These are phyloP conservation scores for Kluyveromyces sp. DNA, from an alignment of 1,139 yeast species.

Conservation along the genomic window DNA sequence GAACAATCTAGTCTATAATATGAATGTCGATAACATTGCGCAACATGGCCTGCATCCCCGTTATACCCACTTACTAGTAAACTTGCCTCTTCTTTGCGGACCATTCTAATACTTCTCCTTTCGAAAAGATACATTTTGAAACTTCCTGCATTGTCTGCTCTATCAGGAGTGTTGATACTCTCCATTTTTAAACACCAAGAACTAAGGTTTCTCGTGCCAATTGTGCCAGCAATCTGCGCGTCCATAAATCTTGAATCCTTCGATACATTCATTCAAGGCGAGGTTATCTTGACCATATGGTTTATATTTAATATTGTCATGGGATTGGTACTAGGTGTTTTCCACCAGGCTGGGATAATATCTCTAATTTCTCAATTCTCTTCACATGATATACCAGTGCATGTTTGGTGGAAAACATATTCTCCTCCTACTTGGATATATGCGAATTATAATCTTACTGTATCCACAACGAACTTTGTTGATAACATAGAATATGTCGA, in stretches of 20 bases:
- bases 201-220: slow-evolving; percentile 71
- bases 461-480: slow-evolving; percentile 24
- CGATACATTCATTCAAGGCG: slow-evolving; percentile 16
- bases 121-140: slow-evolving; percentile 10
- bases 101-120: slow-evolving; percentile 53
- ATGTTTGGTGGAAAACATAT: slow-evolving; percentile 91
- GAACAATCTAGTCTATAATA: slow-evolving; percentile 70
- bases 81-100: slow-evolving; percentile 75
- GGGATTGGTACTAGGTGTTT: slow-evolving; percentile 63
- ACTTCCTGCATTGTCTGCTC: slow-evolving; percentile 50
- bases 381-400: slow-evolving; percentile 28
- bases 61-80: slow-evolving; percentile 64
- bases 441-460: slow-evolving; percentile 33
- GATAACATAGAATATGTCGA: slow-evolving; percentile 16
- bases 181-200: slow-evolving; percentile 89
- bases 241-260: slow-evolving; percentile 43
- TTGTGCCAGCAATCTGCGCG: slow-evolving; percentile 70
- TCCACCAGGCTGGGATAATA: slow-evolving; percentile 87
- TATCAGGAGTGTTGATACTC: slow-evolving; percentile 54
- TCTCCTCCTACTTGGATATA: slow-evolving; percentile 88
- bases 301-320: slow-evolving; percentile 53
- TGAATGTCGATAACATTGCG: slow-evolving; percentile 49
- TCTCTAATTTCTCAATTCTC: slow-evolving; percentile 45
- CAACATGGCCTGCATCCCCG: slow-evolving; percentile 79
- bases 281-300: slow-evolving; percentile 42